Base-by-base conservation (phyloP, 352 stramenopile genomes). In the Phytophthora pini region DNA sequence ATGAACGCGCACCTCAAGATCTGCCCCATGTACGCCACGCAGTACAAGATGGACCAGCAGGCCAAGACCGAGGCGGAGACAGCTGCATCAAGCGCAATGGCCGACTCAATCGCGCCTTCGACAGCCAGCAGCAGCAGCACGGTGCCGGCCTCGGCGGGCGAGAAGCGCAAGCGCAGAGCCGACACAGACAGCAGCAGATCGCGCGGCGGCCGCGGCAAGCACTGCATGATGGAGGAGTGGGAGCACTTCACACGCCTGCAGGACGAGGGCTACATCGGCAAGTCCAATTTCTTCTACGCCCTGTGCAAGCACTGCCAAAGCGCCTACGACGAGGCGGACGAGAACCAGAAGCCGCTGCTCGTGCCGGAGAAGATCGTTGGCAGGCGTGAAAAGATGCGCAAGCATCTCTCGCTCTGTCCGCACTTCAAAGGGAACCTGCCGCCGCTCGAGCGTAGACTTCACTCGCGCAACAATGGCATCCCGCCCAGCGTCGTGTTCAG, bases 211-310 rank as follows among this genome's bases (percentile, higher is more conserved):
- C 80, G 83, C 38, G 80, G 83, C 59, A 90, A 89, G 61, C 80
- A 91, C 74, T 91, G 83, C 65, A 84, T 92, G 69, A 92, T 94
- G 80, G 86, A 90, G 49, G 86, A 94, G 58, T 94, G 86, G 86
- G 70, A 79, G 38, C 83, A 94, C 60, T 94, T 92, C 51, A 82
- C 76, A 41, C 83, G 86, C 0, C 72, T 94, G 40, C 76, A 90
- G 57, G 77, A 91, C 31, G 80, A 91, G 56, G 86, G 83, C 17
- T 94, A 90, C 73, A 91, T 94, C 65, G 83, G 80, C 68, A 92
- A 91, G 26, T 91, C 82, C 15, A 94, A 94, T 57, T 92, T 92
- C 69, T 92, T 92, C 66, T 78, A 80, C 45, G 83, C 81, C 24
- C 40, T 90, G 27, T 94, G 86, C 66, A 84, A 81, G 45, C 62